Base-by-base conservation (phyloP, 169 alveolate genomes). In the Neospora caninum region DNA sequence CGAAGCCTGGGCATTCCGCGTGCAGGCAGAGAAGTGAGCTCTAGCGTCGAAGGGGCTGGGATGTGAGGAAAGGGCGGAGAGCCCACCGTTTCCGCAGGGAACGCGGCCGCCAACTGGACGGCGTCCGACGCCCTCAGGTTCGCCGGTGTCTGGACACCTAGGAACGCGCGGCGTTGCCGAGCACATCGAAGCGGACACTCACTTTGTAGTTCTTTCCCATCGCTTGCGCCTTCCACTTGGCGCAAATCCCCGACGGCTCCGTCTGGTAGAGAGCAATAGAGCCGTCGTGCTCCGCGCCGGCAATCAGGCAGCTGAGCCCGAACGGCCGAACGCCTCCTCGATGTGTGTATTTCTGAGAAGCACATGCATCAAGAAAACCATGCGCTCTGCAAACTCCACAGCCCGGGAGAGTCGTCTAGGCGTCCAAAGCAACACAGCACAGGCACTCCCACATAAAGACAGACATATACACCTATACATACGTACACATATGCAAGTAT, bases 251-350 rank as follows among this genome's bases (percentile, higher is more conserved):
- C 42, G 99, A 98, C 13, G 99, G 99, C 92, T 99, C 99, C 38
- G 99, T 99, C 96, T 98, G 99, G 95, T 95, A 99, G 86, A 96
- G 92, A 53, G 96, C 96, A 7, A 95, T 92, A 53, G 82, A 38
- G 42, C 96, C 97, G 42, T 96, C 96, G 38, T 10, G 38, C 41
- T 87, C 93, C 36, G 91, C 82, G 0, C 99, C 99, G 0, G 98
- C 99, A 73, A 99, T 97, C 73, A 99, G 95, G 80, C 99, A 98
- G 53, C 99, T 98, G 69, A 99, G 98, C 88, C 99, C 99, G 95
- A 98, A 99, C 69, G 99, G 99, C 84, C 99, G 97, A n/a, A 99
- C 99, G 1, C 99, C 99, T 45, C 99, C 99, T 91, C 98, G 96
- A 92, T 99, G 99, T 31, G 99, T 99, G 94, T 98, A 99, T 92